phyloP scores from a whole-genome alignment of 495 filamentous ascomycete species.

The Neurospora sp. region DNA sequence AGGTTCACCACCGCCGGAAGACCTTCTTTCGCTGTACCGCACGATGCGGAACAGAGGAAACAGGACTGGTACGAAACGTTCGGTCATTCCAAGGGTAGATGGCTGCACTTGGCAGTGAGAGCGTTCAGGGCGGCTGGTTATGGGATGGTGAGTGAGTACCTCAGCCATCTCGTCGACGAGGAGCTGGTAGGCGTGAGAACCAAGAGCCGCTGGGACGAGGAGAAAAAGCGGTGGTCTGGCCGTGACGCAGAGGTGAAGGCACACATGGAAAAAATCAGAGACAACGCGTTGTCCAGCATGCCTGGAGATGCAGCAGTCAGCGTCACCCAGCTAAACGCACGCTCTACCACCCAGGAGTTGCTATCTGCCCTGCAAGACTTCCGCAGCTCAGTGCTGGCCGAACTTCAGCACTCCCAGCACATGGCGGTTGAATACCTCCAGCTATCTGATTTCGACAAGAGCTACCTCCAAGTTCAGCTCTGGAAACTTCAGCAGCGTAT shows the following conservation, averaged over 20 bases:
- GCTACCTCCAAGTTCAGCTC: background rate
- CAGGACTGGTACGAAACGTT: background rate
- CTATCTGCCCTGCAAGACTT: background rate
- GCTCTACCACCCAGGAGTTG: background rate
- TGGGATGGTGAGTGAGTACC: background rate
- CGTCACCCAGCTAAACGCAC: background rate
- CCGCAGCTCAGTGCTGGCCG: background rate
- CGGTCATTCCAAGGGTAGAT: background rate
- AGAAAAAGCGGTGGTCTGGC: background rate
- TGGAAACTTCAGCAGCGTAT: background rate
- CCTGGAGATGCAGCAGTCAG: background rate
- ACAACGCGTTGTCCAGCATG: conserved; percentile 5
- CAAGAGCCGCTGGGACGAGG: background rate
- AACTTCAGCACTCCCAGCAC: background rate
- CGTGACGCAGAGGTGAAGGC: background rate
- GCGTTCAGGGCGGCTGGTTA: background rate
- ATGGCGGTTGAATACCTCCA: background rate
- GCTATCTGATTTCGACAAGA: background rate
- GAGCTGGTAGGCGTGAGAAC: conserved; percentile 1
- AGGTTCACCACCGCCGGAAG: background rate
- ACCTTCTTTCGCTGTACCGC: background rate
- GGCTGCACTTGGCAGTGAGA: background rate
- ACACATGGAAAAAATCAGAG: background rate
- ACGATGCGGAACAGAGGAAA: background rate
- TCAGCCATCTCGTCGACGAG: conserved; percentile 16